phyloP scores from a whole-genome alignment of 2,329 filamentous ascomycete genomes.

The Cladosporium sp. region DNA sequence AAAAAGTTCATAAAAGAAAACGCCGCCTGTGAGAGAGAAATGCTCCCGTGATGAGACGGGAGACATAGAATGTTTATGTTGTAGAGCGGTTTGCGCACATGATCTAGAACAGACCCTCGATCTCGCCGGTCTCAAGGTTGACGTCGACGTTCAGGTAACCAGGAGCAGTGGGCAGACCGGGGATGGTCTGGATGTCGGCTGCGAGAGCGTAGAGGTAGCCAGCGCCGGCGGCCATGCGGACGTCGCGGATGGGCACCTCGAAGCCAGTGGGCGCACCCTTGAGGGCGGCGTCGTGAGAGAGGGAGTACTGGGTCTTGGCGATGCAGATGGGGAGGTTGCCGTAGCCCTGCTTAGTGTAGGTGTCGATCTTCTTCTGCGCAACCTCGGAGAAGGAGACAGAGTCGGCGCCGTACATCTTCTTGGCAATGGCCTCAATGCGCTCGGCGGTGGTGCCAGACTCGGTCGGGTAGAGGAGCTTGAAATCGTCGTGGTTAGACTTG shows the following conservation, averaged over 20 bases:
- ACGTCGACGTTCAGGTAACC: constrained; percentile 93
- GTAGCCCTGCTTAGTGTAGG: constrained; percentile 89
- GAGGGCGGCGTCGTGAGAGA: constrained; percentile 87
- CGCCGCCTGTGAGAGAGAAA: background rate
- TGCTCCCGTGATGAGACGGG: constrained; percentile 22
- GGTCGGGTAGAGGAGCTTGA: constrained; percentile 82
- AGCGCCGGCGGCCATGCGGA: constrained; percentile 89
- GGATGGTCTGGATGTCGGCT: constrained; percentile 97
- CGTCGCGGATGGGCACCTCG: constrained; percentile 90
- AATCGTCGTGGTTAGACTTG: constrained; percentile 73
- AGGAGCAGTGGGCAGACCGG: constrained; percentile 89
- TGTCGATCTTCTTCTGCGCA: constrained; percentile 94
- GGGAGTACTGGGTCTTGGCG: constrained; percentile 97
- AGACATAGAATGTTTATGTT: background rate
- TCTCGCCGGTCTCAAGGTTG: constrained; percentile 54
- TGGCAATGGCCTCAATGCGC: constrained; percentile 86
- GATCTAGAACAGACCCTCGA: constrained; percentile 77
- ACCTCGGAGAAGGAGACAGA: constrained; percentile 91
- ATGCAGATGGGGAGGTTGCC: constrained; percentile 93
- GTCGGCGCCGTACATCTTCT: constrained; percentile 90
- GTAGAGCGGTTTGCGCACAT: background rate
- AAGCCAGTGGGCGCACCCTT: constrained; percentile 96
- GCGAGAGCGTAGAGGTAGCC: constrained; percentile 94
- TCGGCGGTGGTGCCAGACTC: constrained; percentile 75
- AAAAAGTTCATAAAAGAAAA: background rate